Base-by-base conservation (phyloP, 2,329 filamentous ascomycete genomes). In the Ceratocystis alfenasii region DNA sequence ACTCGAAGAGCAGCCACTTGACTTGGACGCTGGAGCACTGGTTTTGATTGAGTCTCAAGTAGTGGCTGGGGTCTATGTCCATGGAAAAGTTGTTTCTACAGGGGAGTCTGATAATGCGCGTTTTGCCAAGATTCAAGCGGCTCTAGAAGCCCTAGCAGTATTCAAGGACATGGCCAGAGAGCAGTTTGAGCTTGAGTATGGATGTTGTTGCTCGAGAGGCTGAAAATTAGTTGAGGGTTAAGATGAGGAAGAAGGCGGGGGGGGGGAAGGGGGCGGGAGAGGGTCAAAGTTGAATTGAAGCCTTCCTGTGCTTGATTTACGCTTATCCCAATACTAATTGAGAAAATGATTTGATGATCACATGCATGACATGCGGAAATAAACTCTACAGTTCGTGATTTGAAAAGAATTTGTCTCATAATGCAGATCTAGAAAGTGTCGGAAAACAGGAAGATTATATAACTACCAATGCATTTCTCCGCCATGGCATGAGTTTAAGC, bases 31-130 rank as follows among this genome's bases (percentile, higher is more conserved):
- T 17, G 78, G 76, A 10, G 73, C 73, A 12, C 71, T 71, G 17
- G 74, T 73, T 12, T 46, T 78, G 15, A 76, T 72, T 8, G 74
- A 75, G 4, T 83, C 70, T 74, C 81, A 78, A 70, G 82, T 92
- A 5, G 77, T 89, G 0, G 88, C 87, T 5, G 90, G 84, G 28
- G 80, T 96, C 6, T 79, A 95, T 72, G 81, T 96, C 15, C 93
- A 97, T 72, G 82, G 84, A 12, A 74, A 80, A 53, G 81, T 91
- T 8, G 74, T 89, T n/a, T 83, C 84, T 1, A 79, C 84, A 69
- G 83, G 79, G 0, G 77, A 79, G 45, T 83, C 83, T 0, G 82
- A 79, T 69, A 90, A 85, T 63, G 82, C 83, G 0, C 80, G 88
- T 60, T 88, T 91, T 74, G 90, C 89, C 0, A 92, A 91, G 75